Evolutionary conservation across 768 basidiomycete genomes (phyloP), one percentile per base, ranked within the genome.

Genomic region (Macrocybe gigantea): DNA sequence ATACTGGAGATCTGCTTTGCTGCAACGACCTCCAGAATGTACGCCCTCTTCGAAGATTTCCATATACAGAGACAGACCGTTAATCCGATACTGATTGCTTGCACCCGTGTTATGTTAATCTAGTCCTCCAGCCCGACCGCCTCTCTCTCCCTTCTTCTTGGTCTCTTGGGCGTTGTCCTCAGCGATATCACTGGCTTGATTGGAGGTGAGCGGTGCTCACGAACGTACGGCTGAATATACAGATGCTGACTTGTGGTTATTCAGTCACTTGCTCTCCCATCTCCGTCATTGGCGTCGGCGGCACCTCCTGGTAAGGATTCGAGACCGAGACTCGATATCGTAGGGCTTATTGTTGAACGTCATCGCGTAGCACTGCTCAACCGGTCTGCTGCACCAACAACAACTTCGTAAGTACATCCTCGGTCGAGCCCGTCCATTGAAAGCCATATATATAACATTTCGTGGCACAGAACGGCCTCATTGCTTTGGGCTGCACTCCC

Each of bases 371-470:
- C 56, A 37, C 49, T 38, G 52, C 54, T 11, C 60, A 66, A 41
- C 56, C 62, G 29, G 63, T 64, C 38, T 66, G 65, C 56, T 67
- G 64, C 63, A 55, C 56, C 22, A 48, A 52, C 33, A 62, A 64
- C 47, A 49, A 38, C 48, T 65, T 64, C 55, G 57, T 62, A 50
- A 47, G 56, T 44, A 31, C 5, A 29, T 33, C 30, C 22, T 22
- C 22, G 22, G 2, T 22, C 22, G 1, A 22, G 4, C 22, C 22
- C 22, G 22, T 22, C 2, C 22, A n/a, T n/a, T n/a, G n/a, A 22
- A 22, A 2, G 22, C 22, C 22, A 4, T 22, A 22, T 22, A 22
- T 2, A 22, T 22, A 22, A 22, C 22, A 4, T 22, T 22, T 22
- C 22, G 22, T 22, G 22, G 4, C 22, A 22, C 22, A 22, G 22